These are phyloP conservation scores for Bassia scoparia DNA, from an alignment of 148 eudicot genomes.

Conservation along the genomic window DNA sequence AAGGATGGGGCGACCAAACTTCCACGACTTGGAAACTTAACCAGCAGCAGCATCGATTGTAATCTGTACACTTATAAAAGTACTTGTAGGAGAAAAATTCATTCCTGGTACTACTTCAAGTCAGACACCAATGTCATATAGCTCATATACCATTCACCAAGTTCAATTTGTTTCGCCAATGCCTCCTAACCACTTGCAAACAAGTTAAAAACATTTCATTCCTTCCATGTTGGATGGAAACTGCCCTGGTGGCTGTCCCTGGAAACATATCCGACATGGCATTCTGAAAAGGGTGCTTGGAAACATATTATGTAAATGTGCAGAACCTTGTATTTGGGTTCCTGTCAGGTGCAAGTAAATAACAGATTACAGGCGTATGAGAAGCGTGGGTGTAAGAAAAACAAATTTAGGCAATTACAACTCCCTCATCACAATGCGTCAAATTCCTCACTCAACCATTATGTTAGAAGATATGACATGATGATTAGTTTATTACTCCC, in stretches of 20 bases:
- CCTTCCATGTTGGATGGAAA: constrained; percentile 31
- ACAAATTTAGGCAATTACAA: background rate
- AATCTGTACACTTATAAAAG: background rate
- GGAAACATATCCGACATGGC: constrained; percentile 31
- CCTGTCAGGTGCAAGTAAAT: constrained; percentile 30
- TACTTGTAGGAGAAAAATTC: background rate
- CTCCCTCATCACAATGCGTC: background rate
- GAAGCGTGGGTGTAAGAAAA: background rate
- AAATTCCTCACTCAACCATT: too few species aligned
- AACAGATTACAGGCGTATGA: background rate
- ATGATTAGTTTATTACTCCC: too few species aligned
- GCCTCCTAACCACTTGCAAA: background rate
- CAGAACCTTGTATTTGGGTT: constrained; percentile 39
- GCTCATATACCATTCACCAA: constrained; percentile 3
- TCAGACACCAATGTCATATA: background rate
- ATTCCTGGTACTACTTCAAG: background rate
- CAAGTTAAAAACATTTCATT: constrained; percentile 22
- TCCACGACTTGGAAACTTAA: background rate
- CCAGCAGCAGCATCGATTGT: background rate
- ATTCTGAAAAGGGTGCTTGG: constrained; percentile 38
- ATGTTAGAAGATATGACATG: too few species aligned
- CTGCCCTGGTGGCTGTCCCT: constrained; percentile 33
- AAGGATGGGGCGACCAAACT: background rate
- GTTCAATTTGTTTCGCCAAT: background rate
- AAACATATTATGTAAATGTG: constrained; percentile 39